Evolutionary conservation across 176 grass and related monocot species (phyloP), one percentile per base, ranked within the genome.

Genomic region (Sorghum bicolor): DNA sequence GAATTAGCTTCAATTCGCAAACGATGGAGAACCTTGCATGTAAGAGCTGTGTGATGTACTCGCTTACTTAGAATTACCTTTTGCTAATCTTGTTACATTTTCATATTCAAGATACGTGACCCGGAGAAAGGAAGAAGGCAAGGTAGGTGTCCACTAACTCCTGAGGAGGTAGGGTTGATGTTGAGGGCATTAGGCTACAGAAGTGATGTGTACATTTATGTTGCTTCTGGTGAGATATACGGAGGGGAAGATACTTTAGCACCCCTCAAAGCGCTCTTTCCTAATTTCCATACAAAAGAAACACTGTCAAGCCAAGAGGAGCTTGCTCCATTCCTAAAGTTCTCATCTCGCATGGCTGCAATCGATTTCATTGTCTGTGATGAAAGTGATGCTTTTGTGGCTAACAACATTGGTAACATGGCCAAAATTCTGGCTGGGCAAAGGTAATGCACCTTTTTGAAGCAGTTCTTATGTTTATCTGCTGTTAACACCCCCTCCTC

Each of bases 141-240:
- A 80, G 94, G 94, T 38, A 90, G 88, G 60, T 97, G 94, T 74
- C 94, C 94, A 64, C 81, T 97, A 79, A 94, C 94, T 64, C 94
- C 90, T 45, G 87, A 97, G 82, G 94, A 97, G 80, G 92, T 97
- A 78, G 94, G 92, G 22, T 73, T 94, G 24, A 88, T 97, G 94
- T 85, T 97, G 70, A 86, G 83, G 71, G 94, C 86, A 77, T 81
- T 97, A 55, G 94, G 92, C 72, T 97, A 89, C 65, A 84, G 76
- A 30, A 86, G 76, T 62, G 89, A 94, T 72, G 83, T 82, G 22
- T 83, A 90, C 82, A 92, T 97, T 48, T 97, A 97, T 90, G 92
- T 92, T 75, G 94, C 94, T 73, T 97, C 94, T 75, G 94, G 94
- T 64, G 90, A 97, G 45, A 97, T 94, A 83, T 97, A 97, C 88